Percentiles rank a stretch among this genome's conserved stretches.
Evolutionary conservation across 2,329 filamentous ascomycete species (phyloP).

Genomic region (Xylaria sp.): DNA sequence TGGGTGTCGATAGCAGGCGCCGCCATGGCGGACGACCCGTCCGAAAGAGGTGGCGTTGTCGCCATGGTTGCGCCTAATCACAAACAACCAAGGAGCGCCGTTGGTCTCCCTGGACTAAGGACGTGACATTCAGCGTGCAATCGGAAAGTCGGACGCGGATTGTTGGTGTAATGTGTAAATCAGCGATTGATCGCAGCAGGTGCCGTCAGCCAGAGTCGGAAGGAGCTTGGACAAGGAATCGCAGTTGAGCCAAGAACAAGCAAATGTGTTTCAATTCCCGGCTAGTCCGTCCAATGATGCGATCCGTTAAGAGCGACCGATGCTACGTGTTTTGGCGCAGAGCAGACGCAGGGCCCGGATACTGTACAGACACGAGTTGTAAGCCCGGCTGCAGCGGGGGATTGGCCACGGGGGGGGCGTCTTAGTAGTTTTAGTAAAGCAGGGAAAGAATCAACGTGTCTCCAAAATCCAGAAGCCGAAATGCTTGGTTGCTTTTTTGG

Average conservation of each 20-base stretch:
- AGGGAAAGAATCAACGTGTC: conserved; percentile 7
- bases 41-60: conserved; percentile 36
- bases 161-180: conserved; percentile 11
- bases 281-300: conserved; percentile 7
- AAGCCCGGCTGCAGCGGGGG: conserved; percentile 30
- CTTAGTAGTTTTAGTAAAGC: conserved; percentile 4
- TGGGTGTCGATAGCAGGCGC: conserved; percentile 52
- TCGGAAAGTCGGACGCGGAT: conserved; percentile 35
- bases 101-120: conserved; percentile 45
- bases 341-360: conserved; percentile 22
- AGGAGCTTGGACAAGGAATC: conserved; percentile 5
- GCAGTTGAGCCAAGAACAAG: conserved; percentile 11
- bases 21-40: conserved; percentile 51
- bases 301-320: conserved; percentile 17
- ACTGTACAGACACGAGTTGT: conserved; percentile 19
- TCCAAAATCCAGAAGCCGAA: conserved; percentile 8
- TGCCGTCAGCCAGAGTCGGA: conserved; percentile 8
- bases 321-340: conserved; percentile 24
- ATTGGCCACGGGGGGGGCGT: not conserved
- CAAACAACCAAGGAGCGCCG: conserved; percentile 42
- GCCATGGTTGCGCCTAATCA: conserved; percentile 34
- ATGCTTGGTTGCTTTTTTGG: conserved; percentile 2
- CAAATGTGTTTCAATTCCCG: conserved; percentile 7
- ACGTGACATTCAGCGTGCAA: conserved; percentile 46
- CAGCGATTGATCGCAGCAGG: conserved; percentile 20